phyloP scores from a whole-genome alignment of 768 basidiomycete species.

The Mycena rosella region DNA sequence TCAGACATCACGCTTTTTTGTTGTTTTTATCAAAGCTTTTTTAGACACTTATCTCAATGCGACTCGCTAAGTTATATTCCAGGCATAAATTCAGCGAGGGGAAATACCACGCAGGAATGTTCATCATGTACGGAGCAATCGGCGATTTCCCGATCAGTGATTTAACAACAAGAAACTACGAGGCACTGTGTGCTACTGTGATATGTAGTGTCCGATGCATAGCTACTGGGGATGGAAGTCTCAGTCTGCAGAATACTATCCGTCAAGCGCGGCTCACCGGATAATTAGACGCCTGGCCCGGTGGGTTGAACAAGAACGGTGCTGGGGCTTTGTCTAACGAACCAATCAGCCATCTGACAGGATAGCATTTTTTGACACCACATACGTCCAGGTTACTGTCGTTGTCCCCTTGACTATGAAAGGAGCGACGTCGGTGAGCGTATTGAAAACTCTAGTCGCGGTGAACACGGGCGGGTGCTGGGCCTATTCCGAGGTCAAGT shows the following conservation, averaged over 20 bases:
- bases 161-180: background rate
- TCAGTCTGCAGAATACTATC: too few species aligned
- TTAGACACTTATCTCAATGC: too few species aligned
- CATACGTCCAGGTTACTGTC: conserved; percentile 8
- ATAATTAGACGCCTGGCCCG: conserved; percentile 13
- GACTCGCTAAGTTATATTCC: too few species aligned
- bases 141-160: too few species aligned
- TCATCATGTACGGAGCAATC: too few species aligned
- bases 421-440: conserved; percentile 11
- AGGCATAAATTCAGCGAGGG: too few species aligned
- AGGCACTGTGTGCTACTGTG: too few species aligned
- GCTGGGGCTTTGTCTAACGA: conserved; percentile 14
- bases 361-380: background rate
- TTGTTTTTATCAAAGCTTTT: too few species aligned
- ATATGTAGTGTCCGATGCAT: background rate
- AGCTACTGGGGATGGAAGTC: background rate
- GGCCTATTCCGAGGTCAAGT: background rate
- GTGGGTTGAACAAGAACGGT: conserved; percentile 5
- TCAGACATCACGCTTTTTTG: too few species aligned
- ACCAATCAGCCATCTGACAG: background rate
- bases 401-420: conserved; percentile 13
- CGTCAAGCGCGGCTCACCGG: too few species aligned
- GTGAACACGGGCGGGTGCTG: conserved; percentile 2
- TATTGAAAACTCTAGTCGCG: conserved; percentile 19
- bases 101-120: too few species aligned